Evolutionary conservation across 345 rosid species (phyloP), one percentile per base, ranked within the genome.

Genomic region (Arabidopsis arenosa): DNA sequence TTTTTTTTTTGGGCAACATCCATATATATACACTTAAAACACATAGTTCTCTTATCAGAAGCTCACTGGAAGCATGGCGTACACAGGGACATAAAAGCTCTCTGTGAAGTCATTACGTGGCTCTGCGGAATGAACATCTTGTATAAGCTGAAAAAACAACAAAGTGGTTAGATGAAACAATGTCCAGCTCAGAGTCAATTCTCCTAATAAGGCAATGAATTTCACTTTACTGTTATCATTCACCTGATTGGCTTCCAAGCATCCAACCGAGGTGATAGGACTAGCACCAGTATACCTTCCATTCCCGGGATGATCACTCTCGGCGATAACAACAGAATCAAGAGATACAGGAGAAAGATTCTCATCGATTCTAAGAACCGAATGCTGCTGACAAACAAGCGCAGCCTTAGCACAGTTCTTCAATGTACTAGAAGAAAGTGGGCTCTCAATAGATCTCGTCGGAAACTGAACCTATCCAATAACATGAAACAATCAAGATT

Each of bases 241-340:
- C 35, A 75, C 98, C 94, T 93, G 96, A 81, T 88, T 94, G 55
- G 97, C 84, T 69, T 94, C 96, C 83, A 94, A 83, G 84, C 98
- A 89, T 54, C 85, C 97, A 54, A 87, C 93, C 0, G 98, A 86
- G 51, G 83, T 79, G 47, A 93, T 87, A 40, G 92, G 88, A 72
- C 93, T 89, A 44, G 84, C 79, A 77, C 82, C 75, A 0, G 87
- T 40, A 61, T 83, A 88, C 65, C 89, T 88, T 61, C 84, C 88
- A 68, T 73, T 82, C 78, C 85, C 83, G 0, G 84, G n/a, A 75
- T 89, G 21, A 77, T 89, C 93, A 81, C 83, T 77, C 83, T 87
- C 95, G 9, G 90, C 85, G 49, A 88, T 87, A 43, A 91, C 97
- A 75, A 86, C 95, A 5, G 97, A 94, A 82, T 90, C 96, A 70